Evolutionary conservation across 805 yeast species (phyloP), one percentile per base, ranked within the genome.

Genomic region (Metschnikowia baotianmanensis): DNA sequence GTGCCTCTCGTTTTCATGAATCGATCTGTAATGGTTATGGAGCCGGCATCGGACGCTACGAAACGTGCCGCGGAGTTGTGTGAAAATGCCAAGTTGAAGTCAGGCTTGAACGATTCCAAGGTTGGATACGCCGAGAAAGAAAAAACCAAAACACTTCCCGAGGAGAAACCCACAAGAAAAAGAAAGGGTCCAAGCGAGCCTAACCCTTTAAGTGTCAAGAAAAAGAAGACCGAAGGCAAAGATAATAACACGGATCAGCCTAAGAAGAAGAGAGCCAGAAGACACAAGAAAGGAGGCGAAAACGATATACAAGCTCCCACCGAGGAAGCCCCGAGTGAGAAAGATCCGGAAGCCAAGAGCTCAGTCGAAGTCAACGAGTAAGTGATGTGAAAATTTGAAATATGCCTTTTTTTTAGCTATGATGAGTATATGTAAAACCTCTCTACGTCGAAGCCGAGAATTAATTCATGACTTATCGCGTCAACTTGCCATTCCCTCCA

Each of bases 11-110:
- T 91, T 8, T 90, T 85, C 60, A 80, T 93, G 78, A 82, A 85
- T 56, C 74, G 96, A 46, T 80, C 96, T 1, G 99, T 93, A 13
- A 86, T 93, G 91, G 82, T 93, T 20, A 80, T 93, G 93, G 99
- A 93, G 63, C 96, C 97, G 6, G 67, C 89, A 51, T 85, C 96
- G 38, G 76, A 74, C 27, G 86, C 86, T 6, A 83, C 91, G 31
- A 51, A 58, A 12, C 53, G 52, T 24, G 62, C 50, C 22, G 59
- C 71, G 2, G 51, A 56, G n/a, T 52, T 62, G 21, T 67, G 73
- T 29, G 99, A 93, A 62, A 59, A 66, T 1, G 69, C 72, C 32
- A 93, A 93, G 55, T 69, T 93, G 37, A 77, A 77, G 3, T 76
- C 74, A 18, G 98, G 98, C 0, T 73, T 93, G 58, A 91, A 93